These are phyloP conservation scores for Hypomyces rosellus DNA, from an alignment of 2,329 filamentous ascomycete species.

Conservation along the genomic window DNA sequence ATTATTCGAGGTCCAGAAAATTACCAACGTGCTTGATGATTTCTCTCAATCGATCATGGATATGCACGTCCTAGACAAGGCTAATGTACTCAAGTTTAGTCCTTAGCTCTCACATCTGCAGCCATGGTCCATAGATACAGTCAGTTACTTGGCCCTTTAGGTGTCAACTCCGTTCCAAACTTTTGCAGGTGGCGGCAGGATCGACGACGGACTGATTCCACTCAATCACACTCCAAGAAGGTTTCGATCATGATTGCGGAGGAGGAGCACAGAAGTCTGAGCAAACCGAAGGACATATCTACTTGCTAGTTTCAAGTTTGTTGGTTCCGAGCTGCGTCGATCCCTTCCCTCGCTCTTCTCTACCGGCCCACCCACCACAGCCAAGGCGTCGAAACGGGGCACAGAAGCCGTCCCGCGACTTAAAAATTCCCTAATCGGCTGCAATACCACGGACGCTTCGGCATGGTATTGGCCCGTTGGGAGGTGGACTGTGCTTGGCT, in stretches of 20 bases:
- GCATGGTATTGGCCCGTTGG: conserved; percentile 6
- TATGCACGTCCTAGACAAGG: conserved; percentile 9
- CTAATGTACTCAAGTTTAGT: conserved; percentile 1
- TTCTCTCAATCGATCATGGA: conserved; percentile 1
- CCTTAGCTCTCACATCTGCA: conserved; percentile 3
- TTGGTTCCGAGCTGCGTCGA: too few species aligned
- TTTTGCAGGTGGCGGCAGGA: too few species aligned
- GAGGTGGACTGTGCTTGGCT: background rate
- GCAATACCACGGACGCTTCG: conserved; percentile 3
- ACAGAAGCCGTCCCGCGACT: conserved; percentile 11
- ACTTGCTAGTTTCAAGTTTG: too few species aligned
- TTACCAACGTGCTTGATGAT: background rate
- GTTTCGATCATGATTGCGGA: background rate
- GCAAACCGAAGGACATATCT: background rate
- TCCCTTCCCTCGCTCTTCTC: background rate
- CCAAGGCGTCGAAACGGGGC: conserved; percentile 10
- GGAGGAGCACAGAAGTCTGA: background rate
- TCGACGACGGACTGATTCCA: too few species aligned
- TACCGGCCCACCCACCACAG: conserved; percentile 7
- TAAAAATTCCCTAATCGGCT: conserved; percentile 9
- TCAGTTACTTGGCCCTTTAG: too few species aligned
- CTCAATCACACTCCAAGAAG: too few species aligned
- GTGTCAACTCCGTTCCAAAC: too few species aligned
- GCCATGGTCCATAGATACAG: background rate
- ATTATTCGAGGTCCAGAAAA: too few species aligned